Evolutionary conservation across 139 green algal species (phyloP), one percentile per base, ranked within the genome.

Genomic region (Coelastrella sp.): DNA sequence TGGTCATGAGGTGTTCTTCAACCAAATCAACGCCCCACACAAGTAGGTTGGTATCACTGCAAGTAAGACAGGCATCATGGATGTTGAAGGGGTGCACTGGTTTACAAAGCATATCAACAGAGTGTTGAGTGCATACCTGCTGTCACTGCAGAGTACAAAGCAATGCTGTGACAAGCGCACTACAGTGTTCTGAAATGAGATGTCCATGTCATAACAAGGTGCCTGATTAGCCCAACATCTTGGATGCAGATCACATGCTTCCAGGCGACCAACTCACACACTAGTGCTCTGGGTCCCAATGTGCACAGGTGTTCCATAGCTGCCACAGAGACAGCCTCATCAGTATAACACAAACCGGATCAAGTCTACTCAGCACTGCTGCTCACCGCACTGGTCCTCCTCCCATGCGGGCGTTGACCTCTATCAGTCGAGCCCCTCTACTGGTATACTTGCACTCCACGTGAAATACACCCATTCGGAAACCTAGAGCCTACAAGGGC

Each of bases 361-460:
- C n/a, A n/a, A n/a, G n/a, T n/a, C n/a, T n/a, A n/a, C n/a, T n/a
- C n/a, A n/a, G n/a, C n/a, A n/a, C n/a, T n/a, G n/a, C 23, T 38
- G 30, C 86, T 75, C 64, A 89, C 86, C 86, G 87, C 64, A 98
- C 96, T 0, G 95, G 95, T 4, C 96, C 96, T 7, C 96, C 96
- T 0, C 96, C 96, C 96, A 98, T 98, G 84, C 96, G 92, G 86
- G 90, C 93, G 89, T 98, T 98, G 86, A 98, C 92, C 91, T 98
- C 94, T 67, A 98, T 97, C 34, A 97, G 90, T 11, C 92, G 89
- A 11, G 94, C 81, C 27, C 95, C 95, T 63, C 89, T 84, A 40
- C 63, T 88, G 5, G 96, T 98, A 89, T 94, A 95, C 91, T 98
- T 98, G 85, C 84, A 72, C 90, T 98, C 96, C 74, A 98, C 96